Conservation (phyloP, 495 filamentous ascomycete species). For the Penicillium fimorum region DNA sequence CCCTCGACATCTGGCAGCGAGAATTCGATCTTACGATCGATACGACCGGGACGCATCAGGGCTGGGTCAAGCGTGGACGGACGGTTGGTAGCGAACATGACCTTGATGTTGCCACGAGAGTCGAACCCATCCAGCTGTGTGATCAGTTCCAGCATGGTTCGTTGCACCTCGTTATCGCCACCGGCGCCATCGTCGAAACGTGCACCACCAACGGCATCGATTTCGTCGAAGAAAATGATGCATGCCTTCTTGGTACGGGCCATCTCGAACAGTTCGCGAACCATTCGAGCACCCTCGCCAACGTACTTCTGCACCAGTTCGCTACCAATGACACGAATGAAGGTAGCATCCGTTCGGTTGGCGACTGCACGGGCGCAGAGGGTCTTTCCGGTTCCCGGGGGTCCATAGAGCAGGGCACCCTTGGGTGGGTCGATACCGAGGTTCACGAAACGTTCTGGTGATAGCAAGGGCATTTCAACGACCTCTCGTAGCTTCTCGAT, state of each 20-base stretch:
- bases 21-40: conserved; percentile 99
- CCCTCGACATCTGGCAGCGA: conserved; percentile 94
- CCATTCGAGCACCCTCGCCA: conserved; percentile 96
- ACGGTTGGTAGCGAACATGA: conserved; percentile 99
- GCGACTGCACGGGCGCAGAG: conserved; percentile 96
- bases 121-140: conserved; percentile 98
- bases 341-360: conserved; percentile 96
- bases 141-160: conserved; percentile 98
- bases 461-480: conserved; percentile 95
- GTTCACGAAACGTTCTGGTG: conserved; percentile 94
- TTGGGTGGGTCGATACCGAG: conserved; percentile 98
- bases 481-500: conserved; percentile 99
- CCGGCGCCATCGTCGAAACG: conserved; percentile 97
- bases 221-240: conserved; percentile 99
- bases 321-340: conserved; percentile 96
- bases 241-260: conserved; percentile 99
- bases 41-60: conserved; percentile 94
- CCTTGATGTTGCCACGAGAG: conserved; percentile 96
- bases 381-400: conserved; percentile 96
- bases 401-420: conserved; percentile 93
- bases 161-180: conserved; percentile 98
- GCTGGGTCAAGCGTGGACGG: conserved; percentile 95
- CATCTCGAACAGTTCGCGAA: conserved; percentile 98
- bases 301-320: conserved; percentile 99
- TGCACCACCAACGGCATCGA: conserved; percentile 96